A percentile compares a stretch with the other conserved stretches of the same genome.
Evolutionary conservation across 2,329 filamentous ascomycete species (phyloP).

Genomic region (Colletotrichum sp.): DNA sequence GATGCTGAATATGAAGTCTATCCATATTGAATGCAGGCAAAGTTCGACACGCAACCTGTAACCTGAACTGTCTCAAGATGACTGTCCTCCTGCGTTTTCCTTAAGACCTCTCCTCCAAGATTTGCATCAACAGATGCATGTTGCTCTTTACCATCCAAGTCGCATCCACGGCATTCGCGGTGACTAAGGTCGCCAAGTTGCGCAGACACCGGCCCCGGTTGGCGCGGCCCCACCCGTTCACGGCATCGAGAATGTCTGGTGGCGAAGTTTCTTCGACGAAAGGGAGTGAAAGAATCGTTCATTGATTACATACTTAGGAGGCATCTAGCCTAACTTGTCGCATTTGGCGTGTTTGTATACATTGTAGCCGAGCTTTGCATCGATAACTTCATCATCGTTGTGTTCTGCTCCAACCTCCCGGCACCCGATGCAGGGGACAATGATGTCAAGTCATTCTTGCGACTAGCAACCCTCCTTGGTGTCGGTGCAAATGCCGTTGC

Average conservation of each 20-base stretch:
- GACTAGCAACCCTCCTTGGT: neutral
- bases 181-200: neutral
- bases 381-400: neutral
- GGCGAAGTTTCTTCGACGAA: neutral
- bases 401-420: neutral
- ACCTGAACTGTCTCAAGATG: neutral
- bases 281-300: neutral
- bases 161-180: neutral
- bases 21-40: neutral
- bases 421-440: neutral
- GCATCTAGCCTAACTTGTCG: neutral
- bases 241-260: neutral
- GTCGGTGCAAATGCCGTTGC: neutral
- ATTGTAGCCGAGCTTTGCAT: neutral
- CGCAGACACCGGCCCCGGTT: neutral
- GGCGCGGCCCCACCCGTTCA: neutral
- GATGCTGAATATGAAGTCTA: neutral
- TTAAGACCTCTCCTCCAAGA: neutral
- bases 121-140: neutral
- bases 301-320: neutral
- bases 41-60: neutral
- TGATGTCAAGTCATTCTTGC: neutral
- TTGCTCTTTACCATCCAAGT: neutral
- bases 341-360: fast-evolving
- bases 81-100: neutral